Evolutionary conservation across 1,284 basidiomycete genomes (phyloP).

Genomic region (Psilocybe mexicana): DNA sequence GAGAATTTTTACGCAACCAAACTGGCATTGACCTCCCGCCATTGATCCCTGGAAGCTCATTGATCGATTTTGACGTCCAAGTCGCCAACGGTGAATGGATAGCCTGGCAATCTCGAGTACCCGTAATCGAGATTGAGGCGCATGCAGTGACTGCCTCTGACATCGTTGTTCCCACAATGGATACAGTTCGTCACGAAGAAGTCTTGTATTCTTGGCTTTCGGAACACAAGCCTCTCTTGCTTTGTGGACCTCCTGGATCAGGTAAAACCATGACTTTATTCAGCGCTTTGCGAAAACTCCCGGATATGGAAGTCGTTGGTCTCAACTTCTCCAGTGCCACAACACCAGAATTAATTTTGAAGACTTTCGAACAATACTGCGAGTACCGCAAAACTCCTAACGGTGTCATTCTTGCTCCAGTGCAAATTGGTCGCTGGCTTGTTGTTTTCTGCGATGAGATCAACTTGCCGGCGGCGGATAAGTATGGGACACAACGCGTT

Average conservation of each 20-base stretch:
- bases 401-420: conserved; percentile 90
- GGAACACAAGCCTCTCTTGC: conserved; percentile 97
- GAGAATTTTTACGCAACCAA: conserved; percentile 82
- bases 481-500: conserved; percentile 98
- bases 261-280: conserved; percentile 99
- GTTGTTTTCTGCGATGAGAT: conserved; percentile 99
- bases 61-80: conserved; percentile 97
- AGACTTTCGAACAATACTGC: conserved; percentile 99
- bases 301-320: conserved; percentile 98
- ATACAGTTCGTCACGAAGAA: conserved; percentile 98
- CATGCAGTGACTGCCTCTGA: conserved; percentile 95
- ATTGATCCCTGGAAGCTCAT: conserved; percentile 72
- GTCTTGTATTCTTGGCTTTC: conserved; percentile 98
- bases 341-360: conserved; percentile 95
- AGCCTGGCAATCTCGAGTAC: conserved; percentile 90
- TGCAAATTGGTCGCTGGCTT: conserved; percentile 96
- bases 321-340: conserved; percentile 99
- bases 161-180: conserved; percentile 97
- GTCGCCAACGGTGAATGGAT: conserved; percentile 87
- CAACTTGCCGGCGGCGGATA: conserved; percentile 95
- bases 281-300: conserved; percentile 95
- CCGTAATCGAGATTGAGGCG: conserved; percentile 95
- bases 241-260: conserved; percentile 98
- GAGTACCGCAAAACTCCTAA: conserved; percentile 99
- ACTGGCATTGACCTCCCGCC: conserved; percentile 91